These are phyloP conservation scores for Miscanthus lutarioriparius DNA, from an alignment of 176 grass and related monocot genomes.

Conservation along the genomic window DNA sequence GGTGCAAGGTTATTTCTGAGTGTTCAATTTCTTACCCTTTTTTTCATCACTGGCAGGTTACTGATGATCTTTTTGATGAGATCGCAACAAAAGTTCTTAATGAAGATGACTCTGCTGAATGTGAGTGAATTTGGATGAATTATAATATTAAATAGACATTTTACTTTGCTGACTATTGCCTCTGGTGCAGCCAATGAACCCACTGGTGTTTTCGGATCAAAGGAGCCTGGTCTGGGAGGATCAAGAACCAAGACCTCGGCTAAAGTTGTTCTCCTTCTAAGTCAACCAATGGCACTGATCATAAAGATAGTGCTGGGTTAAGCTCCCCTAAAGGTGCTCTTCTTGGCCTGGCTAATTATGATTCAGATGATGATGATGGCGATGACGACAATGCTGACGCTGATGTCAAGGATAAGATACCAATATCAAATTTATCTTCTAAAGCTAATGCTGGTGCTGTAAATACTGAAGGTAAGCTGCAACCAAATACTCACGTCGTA, in stretches of 20 bases:
- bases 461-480: conserved; percentile 36
- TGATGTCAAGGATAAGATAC: conserved; percentile 32
- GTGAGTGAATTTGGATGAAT: conserved; percentile 46
- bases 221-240: conserved; percentile 35
- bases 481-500: conserved; percentile 2
- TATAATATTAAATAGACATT: conserved; percentile 27
- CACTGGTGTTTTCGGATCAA: conserved; percentile 37
- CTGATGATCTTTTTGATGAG: conserved; percentile 96
- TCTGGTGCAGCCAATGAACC: conserved; percentile 57
- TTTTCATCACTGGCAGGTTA: conserved; percentile 65
- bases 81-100: conserved; percentile 86
- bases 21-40: neutral
- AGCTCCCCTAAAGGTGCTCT: conserved; percentile 61
- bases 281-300: conserved; percentile 33
- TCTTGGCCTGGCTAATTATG: conserved; percentile 94
- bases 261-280: conserved; percentile 49
- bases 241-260: conserved; percentile 44
- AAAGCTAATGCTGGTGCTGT: conserved; percentile 38
- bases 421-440: conserved; percentile 29
- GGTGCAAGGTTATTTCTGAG: conserved; percentile 14
- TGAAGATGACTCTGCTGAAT: conserved; percentile 74
- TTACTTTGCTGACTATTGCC: conserved; percentile 33
- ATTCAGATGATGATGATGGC: conserved; percentile 72
- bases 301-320: conserved; percentile 34
- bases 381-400: conserved; percentile 42